A percentile compares a stretch with the other conserved stretches of the same genome.
Evolutionary conservation across 768 basidiomycete genomes (phyloP).

Genomic region (Suillus paluster): DNA sequence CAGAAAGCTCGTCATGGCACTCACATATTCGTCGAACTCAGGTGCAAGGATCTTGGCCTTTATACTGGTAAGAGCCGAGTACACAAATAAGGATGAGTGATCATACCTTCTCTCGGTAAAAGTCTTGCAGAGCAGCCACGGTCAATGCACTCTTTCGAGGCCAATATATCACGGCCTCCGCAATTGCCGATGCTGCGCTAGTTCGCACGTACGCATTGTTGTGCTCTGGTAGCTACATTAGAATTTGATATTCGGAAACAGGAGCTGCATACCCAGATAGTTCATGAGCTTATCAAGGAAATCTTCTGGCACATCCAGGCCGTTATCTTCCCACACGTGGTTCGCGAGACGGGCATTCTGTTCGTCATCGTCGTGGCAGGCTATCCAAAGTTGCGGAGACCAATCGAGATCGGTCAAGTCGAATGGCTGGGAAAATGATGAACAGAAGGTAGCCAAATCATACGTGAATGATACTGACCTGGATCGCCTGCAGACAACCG

Average conservation of each 20-base stretch:
- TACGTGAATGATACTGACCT: constrained; percentile 51
- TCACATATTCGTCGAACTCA: constrained; percentile 91
- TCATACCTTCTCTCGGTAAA: constrained; percentile 83
- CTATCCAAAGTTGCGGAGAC: constrained; percentile 87
- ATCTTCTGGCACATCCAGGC: constrained; percentile 79
- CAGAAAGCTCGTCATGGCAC: constrained; percentile 28
- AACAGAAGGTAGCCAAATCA: neutral
- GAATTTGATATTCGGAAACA: neutral
- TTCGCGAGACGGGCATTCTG: constrained; percentile 84
- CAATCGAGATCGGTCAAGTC: constrained; percentile 95
- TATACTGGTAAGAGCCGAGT: neutral
- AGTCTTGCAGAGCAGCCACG: constrained; percentile 59
- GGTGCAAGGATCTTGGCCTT: constrained; percentile 87
- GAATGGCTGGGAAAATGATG: constrained; percentile 62
- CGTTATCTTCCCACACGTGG: constrained; percentile 95
- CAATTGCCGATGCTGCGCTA: constrained; percentile 71
- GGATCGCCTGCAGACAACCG: constrained; percentile 88
- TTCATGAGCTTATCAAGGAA: constrained; percentile 57
- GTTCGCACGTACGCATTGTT: constrained; percentile 80
- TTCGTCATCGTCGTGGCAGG: constrained; percentile 86
- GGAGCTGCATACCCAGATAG: constrained; percentile 64
- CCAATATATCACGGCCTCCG: constrained; percentile 75
- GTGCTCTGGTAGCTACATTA: constrained; percentile 56
- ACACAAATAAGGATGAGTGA: neutral
- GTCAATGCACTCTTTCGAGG: constrained; percentile 57